Conservation (phyloP, 2,329 filamentous ascomycete species). For the Penicillium sp. region DNA sequence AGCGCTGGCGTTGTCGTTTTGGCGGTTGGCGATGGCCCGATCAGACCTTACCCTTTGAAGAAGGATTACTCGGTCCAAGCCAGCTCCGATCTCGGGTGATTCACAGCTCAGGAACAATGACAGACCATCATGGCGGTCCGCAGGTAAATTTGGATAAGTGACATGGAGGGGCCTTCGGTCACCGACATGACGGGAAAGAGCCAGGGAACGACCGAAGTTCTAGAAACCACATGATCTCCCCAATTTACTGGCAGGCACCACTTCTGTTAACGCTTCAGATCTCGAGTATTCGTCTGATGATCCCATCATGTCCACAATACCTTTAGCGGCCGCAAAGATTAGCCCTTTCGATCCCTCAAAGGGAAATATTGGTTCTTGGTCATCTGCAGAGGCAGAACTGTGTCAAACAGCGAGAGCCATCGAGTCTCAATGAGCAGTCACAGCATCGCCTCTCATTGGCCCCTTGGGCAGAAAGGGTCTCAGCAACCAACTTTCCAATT, state of each 20-base stretch:
- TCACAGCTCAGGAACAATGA: neutral
- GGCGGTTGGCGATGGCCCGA: neutral
- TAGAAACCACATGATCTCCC: slow-evolving; percentile 1
- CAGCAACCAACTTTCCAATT: neutral
- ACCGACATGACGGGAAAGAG: slow-evolving; percentile 6
- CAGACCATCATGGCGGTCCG: neutral
- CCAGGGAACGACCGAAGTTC: neutral
- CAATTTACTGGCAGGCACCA: neutral
- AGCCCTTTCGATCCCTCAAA: neutral
- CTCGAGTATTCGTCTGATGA: neutral
- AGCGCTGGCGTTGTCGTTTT: neutral
- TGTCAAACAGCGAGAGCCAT: neutral
- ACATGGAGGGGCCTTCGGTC: neutral
- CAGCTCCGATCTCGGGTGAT: neutral
- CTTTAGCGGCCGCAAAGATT: neutral
- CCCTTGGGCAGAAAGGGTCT: neutral
- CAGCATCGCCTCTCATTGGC: neutral
- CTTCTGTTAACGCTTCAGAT: neutral
- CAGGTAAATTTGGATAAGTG: neutral
- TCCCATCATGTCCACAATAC: neutral
- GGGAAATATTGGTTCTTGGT: neutral
- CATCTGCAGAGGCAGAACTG: neutral
- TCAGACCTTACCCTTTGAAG: slow-evolving; percentile 3
- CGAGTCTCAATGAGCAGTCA: neutral
- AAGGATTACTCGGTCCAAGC: neutral